A percentile compares a stretch with the other conserved stretches of the same genome.
Conservation (phyloP, 1,284 basidiomycete species). For the Waitea zeae region DNA sequence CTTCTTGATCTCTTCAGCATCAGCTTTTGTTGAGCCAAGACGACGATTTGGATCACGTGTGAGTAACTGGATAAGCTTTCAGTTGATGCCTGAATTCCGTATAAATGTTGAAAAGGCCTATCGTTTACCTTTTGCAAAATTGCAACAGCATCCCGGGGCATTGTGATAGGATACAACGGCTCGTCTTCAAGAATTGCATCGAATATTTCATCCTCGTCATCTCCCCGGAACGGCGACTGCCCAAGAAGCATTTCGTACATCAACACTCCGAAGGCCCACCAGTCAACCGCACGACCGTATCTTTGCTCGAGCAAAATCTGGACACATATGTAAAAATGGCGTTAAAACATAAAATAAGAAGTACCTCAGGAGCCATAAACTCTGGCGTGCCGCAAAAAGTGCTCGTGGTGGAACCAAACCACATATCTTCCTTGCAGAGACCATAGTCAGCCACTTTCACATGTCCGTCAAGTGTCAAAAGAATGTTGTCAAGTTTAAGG, state of each 20-base stretch:
- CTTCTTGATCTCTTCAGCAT: slow-evolving; percentile 94
- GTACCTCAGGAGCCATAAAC: slow-evolving; percentile 98
- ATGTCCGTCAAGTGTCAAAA: slow-evolving; percentile 93
- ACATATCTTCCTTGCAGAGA: slow-evolving; percentile 99
- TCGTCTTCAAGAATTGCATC: slow-evolving; percentile 99
- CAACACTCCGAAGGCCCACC: slow-evolving; percentile 99
- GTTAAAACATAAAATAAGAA: slow-evolving; percentile 8
- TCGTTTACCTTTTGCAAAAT: slow-evolving; percentile 84
- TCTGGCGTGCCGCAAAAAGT: slow-evolving; percentile 99
- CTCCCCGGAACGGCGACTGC: slow-evolving; percentile 97
- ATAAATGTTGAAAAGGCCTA: slow-evolving; percentile 4
- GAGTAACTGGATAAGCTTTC: slow-evolving; percentile 42
- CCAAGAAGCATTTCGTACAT: slow-evolving; percentile 99
- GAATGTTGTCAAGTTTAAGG: slow-evolving; percentile 96
- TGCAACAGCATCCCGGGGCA: slow-evolving; percentile 95
- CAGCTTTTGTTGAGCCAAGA: slow-evolving; percentile 85
- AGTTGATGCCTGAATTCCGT: slow-evolving; percentile 6
- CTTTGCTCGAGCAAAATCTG: slow-evolving; percentile 98
- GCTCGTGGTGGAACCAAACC: slow-evolving; percentile 90
- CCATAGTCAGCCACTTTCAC: slow-evolving; percentile 99
- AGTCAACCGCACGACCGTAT: slow-evolving; percentile 96
- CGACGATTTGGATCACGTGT: slow-evolving; percentile 88
- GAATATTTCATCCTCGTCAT: slow-evolving; percentile 99
- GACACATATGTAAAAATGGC: slow-evolving; percentile 1
- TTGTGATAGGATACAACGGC: slow-evolving; percentile 98